Evolutionary conservation across 768 basidiomycete genomes (phyloP).

Genomic region (Podaxis carcinomalis): DNA sequence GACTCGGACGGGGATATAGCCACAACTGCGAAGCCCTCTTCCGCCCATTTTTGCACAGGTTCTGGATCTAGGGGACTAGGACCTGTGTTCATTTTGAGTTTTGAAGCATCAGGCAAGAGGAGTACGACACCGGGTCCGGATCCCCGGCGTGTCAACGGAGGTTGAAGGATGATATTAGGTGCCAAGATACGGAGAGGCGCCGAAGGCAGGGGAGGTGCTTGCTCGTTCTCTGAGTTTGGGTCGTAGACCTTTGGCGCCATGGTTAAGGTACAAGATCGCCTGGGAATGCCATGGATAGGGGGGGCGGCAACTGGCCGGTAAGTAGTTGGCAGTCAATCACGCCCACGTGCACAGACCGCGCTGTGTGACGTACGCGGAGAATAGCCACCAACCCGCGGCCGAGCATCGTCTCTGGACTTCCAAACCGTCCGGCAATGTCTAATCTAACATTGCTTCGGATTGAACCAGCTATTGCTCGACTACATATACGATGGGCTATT

Average conservation of each 20-base stretch:
- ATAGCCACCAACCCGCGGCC: neutral
- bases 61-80: constrained; percentile 40
- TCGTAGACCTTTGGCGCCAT: constrained; percentile 26
- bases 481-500: neutral
- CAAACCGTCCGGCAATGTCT: neutral
- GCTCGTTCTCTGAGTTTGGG: constrained; percentile 33
- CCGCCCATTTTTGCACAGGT: constrained; percentile 49
- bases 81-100: constrained; percentile 19
- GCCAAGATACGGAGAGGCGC: constrained; percentile 29
- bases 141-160: constrained; percentile 44
- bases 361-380: neutral
- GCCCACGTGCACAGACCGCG: neutral
- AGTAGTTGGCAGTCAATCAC: neutral
- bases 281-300: neutral
- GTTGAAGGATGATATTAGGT: constrained; percentile 34
- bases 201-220: constrained; percentile 37
- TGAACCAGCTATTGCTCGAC: neutral
- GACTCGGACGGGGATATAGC: constrained; percentile 24
- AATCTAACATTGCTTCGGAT: neutral
- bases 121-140: constrained; percentile 44
- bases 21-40: constrained; percentile 48
- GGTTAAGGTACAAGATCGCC: neutral
- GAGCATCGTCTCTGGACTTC: neutral
- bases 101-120: constrained; percentile 31
- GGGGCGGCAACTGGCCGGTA: too few species aligned